Base-by-base conservation (phyloP, 805 yeast genomes). In the Metschnikowia cerradonensis region DNA sequence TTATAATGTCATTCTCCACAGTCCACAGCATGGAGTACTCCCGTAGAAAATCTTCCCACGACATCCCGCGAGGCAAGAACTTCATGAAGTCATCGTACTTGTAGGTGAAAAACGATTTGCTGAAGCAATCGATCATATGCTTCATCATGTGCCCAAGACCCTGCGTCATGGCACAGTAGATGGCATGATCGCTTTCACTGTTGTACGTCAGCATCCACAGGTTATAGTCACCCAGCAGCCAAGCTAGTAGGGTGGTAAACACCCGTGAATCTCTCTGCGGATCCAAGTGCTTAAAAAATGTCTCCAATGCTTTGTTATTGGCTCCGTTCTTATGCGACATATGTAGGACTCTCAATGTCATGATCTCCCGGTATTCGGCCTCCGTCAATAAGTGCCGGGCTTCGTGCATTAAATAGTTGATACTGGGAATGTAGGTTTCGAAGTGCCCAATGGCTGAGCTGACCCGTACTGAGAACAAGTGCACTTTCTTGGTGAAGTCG, bases 401-500 rank as follows among this genome's bases (percentile, higher is more conserved):
- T 10, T 57, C 57, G 7, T 61, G 62, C 22, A 80, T 60, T 23
- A 82, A 56, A 52, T 73, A 74, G 37, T 63, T 60, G n/a, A 81
- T 71, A 26, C 80, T 67, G 1, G 88, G 86, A 3, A 81, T 51
- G 56, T 80, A 82, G 1, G 85, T 72, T 52, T 80, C 79, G 57
- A 76, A 75, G 51, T 79, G 78, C 7, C 80, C 81, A 4, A 71
- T 58, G 3, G 70, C 64, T 0, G 79, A 69, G 1, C 81, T 66
- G 20, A 78, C 67, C 33, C 81, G 59, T 7, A 77, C 70, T 0
- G 85, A 79, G 35, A 70, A 72, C 30, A 81, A 53, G 51, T 72
- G 77, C 20, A 83, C 83, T n/a, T 65, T 61, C 44, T 67, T 70
- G 8, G 75, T 60, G 49, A 80, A 78, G 31, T 62, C 63, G 42